phyloP scores from a whole-genome alignment of 768 basidiomycete species.

The Rhodosporidiobolus sp. region DNA sequence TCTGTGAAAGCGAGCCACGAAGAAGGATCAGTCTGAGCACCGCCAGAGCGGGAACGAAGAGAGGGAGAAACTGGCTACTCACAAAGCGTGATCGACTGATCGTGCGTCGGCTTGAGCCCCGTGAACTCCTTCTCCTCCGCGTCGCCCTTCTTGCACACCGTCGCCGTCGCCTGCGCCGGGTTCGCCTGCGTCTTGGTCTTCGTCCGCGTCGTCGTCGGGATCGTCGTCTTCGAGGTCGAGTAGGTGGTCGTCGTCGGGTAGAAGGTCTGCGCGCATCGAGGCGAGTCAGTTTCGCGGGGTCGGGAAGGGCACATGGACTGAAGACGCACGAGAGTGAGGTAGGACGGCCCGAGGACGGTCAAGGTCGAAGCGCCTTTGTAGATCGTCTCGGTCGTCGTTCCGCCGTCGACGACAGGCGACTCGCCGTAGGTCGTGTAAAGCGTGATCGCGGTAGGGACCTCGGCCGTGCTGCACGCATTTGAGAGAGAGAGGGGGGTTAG shows the following conservation, averaged over 20 bases:
- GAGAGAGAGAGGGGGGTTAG: neutral
- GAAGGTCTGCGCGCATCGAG: conserved; percentile 16
- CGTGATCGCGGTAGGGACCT: conserved; percentile 29
- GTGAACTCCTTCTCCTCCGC: conserved; percentile 25
- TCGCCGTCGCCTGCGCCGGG: neutral
- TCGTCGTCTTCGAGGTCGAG: conserved; percentile 5
- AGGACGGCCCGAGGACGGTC: conserved; percentile 29
- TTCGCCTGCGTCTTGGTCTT: conserved; percentile 12
- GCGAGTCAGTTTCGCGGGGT: neutral
- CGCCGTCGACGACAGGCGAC: conserved; percentile 25
- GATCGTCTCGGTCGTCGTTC: conserved; percentile 26
- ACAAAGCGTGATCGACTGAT: conserved; percentile 35
- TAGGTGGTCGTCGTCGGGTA: conserved; percentile 36
- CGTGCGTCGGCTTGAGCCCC: conserved; percentile 36
- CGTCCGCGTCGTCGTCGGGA: conserved; percentile 33
- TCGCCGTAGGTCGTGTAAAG: conserved; percentile 33
- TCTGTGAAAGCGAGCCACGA: neutral
- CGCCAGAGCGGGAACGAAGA: no score
- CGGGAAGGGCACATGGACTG: no score
- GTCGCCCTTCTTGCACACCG: conserved; percentile 15
- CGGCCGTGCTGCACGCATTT: conserved; percentile 16
- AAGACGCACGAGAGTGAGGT: conserved; percentile 22
- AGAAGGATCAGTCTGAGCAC: neutral
- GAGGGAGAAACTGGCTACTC: neutral
- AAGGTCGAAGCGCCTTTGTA: conserved; percentile 28